Conservation (phyloP, 805 yeast genomes). For the Candida ascalaphidarum region DNA sequence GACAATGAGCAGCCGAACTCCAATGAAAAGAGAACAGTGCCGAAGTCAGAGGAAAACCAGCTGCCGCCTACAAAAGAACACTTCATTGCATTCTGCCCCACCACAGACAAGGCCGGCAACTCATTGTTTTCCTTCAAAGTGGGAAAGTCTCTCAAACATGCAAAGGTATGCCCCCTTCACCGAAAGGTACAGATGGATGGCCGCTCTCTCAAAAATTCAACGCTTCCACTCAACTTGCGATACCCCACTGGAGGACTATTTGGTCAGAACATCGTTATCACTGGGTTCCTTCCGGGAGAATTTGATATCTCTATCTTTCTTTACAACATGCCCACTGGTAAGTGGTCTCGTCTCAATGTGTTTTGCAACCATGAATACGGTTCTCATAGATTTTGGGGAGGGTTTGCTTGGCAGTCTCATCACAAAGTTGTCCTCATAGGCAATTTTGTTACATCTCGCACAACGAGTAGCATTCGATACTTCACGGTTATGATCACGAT, state of each 20-base stretch:
- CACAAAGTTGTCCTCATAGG: conserved; percentile 64
- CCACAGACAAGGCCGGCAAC: conserved; percentile 7
- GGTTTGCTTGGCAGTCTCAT: conserved; percentile 71
- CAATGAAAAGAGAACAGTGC: conserved; percentile 1
- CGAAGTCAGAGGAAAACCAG: conserved; percentile 5
- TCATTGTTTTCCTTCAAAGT: conserved; percentile 28
- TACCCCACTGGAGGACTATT: conserved; percentile 57
- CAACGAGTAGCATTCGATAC: conserved; percentile 39
- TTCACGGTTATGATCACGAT: conserved; percentile 42
- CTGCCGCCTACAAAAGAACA: neutral
- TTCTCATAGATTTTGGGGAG: conserved; percentile 56
- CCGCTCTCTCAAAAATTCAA: conserved; percentile 19
- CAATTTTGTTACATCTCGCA: conserved; percentile 31
- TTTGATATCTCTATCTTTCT: conserved; percentile 40
- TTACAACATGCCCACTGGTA: conserved; percentile 44
- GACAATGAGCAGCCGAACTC: conserved; percentile 1
- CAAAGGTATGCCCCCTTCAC: conserved; percentile 23
- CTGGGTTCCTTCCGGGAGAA: conserved; percentile 48
- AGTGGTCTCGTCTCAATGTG: conserved; percentile 57
- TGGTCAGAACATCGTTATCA: conserved; percentile 56
- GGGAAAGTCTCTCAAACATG: conserved; percentile 23
- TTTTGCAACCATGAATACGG: conserved; percentile 44
- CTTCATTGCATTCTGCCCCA: too few species aligned
- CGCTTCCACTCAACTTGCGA: conserved; percentile 39
- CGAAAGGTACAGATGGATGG: conserved; percentile 6